Base-by-base conservation (phyloP, 768 basidiomycete genomes). In the Saitozyma podzolica region DNA sequence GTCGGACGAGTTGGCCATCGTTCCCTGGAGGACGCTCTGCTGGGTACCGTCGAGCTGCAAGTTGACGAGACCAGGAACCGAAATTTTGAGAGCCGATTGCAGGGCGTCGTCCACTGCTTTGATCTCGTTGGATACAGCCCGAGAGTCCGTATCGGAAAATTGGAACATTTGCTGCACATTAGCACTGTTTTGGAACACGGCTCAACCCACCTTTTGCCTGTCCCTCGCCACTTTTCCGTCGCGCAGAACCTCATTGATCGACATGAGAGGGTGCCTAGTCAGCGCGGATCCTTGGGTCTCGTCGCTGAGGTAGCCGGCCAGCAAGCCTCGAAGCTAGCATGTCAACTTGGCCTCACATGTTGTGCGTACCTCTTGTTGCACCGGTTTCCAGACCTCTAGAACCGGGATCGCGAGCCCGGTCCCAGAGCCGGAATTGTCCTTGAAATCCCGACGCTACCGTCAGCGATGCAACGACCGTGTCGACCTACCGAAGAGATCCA, bases 31-130 rank as follows among this genome's bases (percentile, higher is more conserved):
- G 20, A 87, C 84, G 3, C 85, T 80, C 50, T 67, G 65, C 29
- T 61, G 62, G 55, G 58, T 60, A 10, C 51, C 54, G 11, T 54
- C 53, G 7, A 45, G 42, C 50, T 73, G 69, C 56, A 73, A 65
- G 48, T 90, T 86, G 8, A 92, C 93, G 49, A 99, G 84, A 17
- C 96, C 96, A 0, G 96, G 96, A 77, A 97, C 93, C 0, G 91
- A 94, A 45, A 92, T 88, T 76, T 89, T 89, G 39, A 99, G 83
- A 0, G 91, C 86, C 45, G 85, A 84, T 19, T 87, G 89, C 39
- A 99, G 84, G 51, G 89, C 88, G 61, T 95, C 91, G 80, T 97
- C 94, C 68, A 92, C 86, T 7, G 81, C 80, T 68, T 86, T 86
- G 50, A 97, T 85, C 10, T 83, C 80, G 70, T 88, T 91, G 60